These are phyloP conservation scores for Auriscalpium orientale DNA, from an alignment of 768 basidiomycete species.

Conservation along the genomic window DNA sequence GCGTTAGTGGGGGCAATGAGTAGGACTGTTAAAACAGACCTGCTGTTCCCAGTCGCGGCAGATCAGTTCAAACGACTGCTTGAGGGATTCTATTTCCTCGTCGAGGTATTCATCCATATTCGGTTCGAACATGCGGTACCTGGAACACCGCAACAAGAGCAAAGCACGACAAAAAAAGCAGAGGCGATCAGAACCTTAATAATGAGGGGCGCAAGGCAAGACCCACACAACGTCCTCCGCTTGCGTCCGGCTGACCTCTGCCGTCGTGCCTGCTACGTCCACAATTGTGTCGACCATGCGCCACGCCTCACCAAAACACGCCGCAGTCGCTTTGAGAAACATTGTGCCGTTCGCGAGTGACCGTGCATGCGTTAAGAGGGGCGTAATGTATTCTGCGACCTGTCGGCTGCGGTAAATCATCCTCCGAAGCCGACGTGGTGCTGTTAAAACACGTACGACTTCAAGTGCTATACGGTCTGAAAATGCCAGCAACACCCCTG, in stretches of 20 bases:
- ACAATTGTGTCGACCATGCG: slow-evolving; percentile 74
- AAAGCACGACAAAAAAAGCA: slow-evolving; percentile 4
- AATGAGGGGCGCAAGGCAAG: not conserved
- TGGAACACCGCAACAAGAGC: slow-evolving; percentile 23
- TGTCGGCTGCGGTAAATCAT: slow-evolving; percentile 21
- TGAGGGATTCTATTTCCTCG: slow-evolving; percentile 83
- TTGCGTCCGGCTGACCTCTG: slow-evolving; percentile 38
- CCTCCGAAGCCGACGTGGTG: slow-evolving; percentile 1
- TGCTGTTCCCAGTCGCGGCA: slow-evolving; percentile 78
- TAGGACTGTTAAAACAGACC: slow-evolving; percentile 30
- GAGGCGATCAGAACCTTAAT: not conserved
- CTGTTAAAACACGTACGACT: slow-evolving; percentile 45
- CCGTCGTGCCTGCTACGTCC: slow-evolving; percentile 37
- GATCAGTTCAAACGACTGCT: slow-evolving; percentile 62
- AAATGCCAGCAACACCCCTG: slow-evolving; percentile 74
- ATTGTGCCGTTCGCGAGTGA: slow-evolving; percentile 54
- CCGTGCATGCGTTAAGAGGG: slow-evolving; percentile 70
- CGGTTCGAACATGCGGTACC: slow-evolving; percentile 90
- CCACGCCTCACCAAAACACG: slow-evolving; percentile 84
- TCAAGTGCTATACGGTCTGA: slow-evolving; percentile 80
- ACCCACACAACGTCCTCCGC: slow-evolving; percentile 83
- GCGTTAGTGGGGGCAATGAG: not conserved
- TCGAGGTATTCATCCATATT: slow-evolving; percentile 98
- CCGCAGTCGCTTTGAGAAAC: slow-evolving; percentile 82
- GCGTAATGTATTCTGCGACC: slow-evolving; percentile 82